phyloP scores from a whole-genome alignment of 2,329 filamentous ascomycete genomes.

The Colletotrichum eremochloae region DNA sequence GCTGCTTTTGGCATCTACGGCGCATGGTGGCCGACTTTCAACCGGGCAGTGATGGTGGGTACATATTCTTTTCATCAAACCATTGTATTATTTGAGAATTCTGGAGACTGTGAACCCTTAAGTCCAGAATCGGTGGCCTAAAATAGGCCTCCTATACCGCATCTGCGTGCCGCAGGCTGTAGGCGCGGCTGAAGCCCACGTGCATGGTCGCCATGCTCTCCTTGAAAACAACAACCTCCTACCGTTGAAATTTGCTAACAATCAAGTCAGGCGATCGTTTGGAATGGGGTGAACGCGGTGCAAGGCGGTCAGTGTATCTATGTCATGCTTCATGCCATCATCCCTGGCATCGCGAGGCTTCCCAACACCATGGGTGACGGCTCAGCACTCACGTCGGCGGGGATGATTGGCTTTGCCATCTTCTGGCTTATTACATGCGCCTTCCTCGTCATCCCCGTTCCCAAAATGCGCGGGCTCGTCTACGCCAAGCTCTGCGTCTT shows the following conservation, averaged over 20 bases:
- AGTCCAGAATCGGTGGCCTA: not conserved
- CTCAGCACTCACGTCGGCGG: conserved; percentile 55
- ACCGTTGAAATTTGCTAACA: conserved; percentile 54
- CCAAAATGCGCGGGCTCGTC: conserved; percentile 42
- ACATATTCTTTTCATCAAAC: not conserved
- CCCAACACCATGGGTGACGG: conserved; percentile 55
- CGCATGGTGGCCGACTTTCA: conserved; percentile 59
- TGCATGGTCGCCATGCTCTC: conserved; percentile 46
- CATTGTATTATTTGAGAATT: not conserved
- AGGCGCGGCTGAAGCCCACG: conserved; percentile 37
- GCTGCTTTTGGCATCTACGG: conserved; percentile 60
- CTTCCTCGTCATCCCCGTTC: conserved; percentile 53
- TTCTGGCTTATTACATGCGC: conserved; percentile 57
- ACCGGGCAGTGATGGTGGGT: conserved; percentile 56
- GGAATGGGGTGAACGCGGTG: conserved; percentile 58
- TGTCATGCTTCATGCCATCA: conserved; percentile 56
- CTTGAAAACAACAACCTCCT: conserved; percentile 59
- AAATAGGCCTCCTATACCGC: conserved; percentile 32
- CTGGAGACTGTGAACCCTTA: not conserved
- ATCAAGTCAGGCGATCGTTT: conserved; percentile 56
- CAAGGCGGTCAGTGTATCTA: conserved; percentile 52
- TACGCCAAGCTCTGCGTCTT: conserved; percentile 52
- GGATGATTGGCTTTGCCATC: conserved; percentile 57
- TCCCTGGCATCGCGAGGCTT: conserved; percentile 55
- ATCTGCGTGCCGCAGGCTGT: conserved; percentile 29